Base-by-base conservation (phyloP, 1,139 yeast species). In the Yamadazyma sp. region DNA sequence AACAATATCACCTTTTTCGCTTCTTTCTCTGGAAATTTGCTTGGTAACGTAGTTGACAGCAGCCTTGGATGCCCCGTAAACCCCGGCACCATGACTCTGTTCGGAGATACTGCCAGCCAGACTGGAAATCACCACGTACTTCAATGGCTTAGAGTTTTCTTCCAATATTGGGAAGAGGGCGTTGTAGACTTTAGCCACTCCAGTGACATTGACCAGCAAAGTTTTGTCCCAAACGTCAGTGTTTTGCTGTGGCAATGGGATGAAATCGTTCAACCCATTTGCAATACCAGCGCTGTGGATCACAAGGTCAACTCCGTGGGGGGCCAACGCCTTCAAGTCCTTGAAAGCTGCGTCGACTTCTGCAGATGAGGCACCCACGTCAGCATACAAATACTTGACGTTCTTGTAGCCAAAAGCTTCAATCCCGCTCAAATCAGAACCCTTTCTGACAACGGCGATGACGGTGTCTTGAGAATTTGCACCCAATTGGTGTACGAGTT, bases 1-100 rank as follows among this genome's bases (percentile, higher is more conserved):
- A 11, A 61, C 32, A 12, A 34, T 20, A 17, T 86, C 82, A 3
- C 12, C 34, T 11, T 20, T 12, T 62, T 56, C 4, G 83, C 78
- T 37, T 14, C 39, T 34, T 15, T 43, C 42, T 4, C 10, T 5
- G 5, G 39, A 7, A 22, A 39, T 16, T 18, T 41, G 43, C 18
- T 32, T 43, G 16, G 31, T 12, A 10, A 38, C 31, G 29, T 31
- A 41, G 28, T 43, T 43, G 9, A 35, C 25, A n/a, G 40, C 45
- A 8, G 45, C 43, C 20, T 41, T 43, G 17, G 41, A 35, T 16
- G 33, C 26, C 4, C 46, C 45, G 27, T 43, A 43, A 34, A 30
- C n/a, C 5, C 36, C 34, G 9, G 26, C 18, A 18, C 28, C 15
- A 17, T 22, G 6, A 33, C 39, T 20, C 17, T 32, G 26, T 7